Evolutionary conservation across 257 asterid species (phyloP).

Genomic region (Verbena officinalis): DNA sequence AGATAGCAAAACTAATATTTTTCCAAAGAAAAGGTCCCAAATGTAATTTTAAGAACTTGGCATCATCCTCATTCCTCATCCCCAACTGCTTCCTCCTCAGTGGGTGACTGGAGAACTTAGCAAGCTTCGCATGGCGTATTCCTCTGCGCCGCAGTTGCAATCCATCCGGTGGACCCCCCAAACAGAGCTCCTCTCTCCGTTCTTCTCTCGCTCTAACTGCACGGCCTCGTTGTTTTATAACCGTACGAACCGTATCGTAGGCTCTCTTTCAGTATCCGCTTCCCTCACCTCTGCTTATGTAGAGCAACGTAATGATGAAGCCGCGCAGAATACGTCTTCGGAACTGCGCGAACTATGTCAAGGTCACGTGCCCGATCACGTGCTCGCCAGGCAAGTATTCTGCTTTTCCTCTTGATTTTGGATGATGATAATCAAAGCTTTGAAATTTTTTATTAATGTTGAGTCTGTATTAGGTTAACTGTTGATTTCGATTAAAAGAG

Average conservation of each 20-base stretch:
- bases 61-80: conserved; percentile 18
- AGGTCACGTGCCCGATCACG: conserved; percentile 84
- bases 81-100: not conserved
- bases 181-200: conserved; percentile 1
- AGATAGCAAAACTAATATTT: not conserved
- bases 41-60: conserved; percentile 1
- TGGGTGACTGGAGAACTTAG: not conserved
- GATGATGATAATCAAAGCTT: not conserved
- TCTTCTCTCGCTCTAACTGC: conserved; percentile 1
- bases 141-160: conserved; percentile 42
- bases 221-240: not conserved
- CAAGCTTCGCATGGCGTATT: conserved; percentile 50
- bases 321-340: conserved; percentile 26
- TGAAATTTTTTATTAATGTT: conserved; percentile 4
- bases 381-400: conserved; percentile 60
- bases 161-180: conserved; percentile 41
- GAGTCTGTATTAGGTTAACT: conserved; percentile 8
- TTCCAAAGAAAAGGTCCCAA: not conserved
- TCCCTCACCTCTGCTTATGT: conserved; percentile 43
- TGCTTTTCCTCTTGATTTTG: conserved; percentile 15
- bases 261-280: conserved; percentile 40
- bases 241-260: conserved; percentile 17
- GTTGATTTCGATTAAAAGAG: conserved; percentile 13
- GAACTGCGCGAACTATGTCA: conserved; percentile 64
- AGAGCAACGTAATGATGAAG: conserved; percentile 25